Evolutionary conservation across 768 basidiomycete species (phyloP).

Genomic region (Leucocoprinus birnbaumii): DNA sequence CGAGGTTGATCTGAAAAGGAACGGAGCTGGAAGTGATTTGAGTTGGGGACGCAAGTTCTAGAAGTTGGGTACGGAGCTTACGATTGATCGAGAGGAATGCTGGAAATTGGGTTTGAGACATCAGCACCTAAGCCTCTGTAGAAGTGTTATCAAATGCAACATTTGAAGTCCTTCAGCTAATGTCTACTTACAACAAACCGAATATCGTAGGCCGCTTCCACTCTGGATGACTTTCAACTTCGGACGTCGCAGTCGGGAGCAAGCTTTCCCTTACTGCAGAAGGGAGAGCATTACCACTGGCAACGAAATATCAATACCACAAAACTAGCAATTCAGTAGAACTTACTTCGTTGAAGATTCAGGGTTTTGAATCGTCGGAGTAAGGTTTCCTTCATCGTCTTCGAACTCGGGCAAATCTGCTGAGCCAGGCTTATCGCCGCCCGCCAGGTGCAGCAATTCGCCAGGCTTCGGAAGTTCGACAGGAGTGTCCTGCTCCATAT

Average conservation of each 20-base stretch:
- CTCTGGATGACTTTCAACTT: slow-evolving; percentile 12
- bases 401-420: slow-evolving; percentile 56
- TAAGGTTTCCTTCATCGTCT: slow-evolving; percentile 20
- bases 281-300: not conserved
- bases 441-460: slow-evolving; percentile 52
- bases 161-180: slow-evolving; percentile 1
- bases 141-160: slow-evolving; percentile 10
- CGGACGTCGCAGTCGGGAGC: slow-evolving; percentile 5
- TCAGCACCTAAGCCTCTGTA: slow-evolving; percentile 35
- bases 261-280: too few species aligned
- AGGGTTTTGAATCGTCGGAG: not conserved
- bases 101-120: slow-evolving; percentile 2
- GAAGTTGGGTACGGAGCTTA: slow-evolving; percentile 21
- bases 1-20: slow-evolving; percentile 46
- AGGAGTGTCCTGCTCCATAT: slow-evolving; percentile 6
- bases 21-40: slow-evolving; percentile 20
- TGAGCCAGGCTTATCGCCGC: slow-evolving; percentile 34
- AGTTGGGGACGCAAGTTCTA: too few species aligned
- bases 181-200: slow-evolving; percentile 52
- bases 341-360: not conserved
- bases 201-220: slow-evolving; percentile 64
- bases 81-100: slow-evolving; percentile 20
- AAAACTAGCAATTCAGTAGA: not conserved
- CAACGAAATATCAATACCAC: not conserved
- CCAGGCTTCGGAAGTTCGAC: slow-evolving; percentile 4